Conservation (phyloP, 495 filamentous ascomycete genomes). For the Tuber indicum region DNA sequence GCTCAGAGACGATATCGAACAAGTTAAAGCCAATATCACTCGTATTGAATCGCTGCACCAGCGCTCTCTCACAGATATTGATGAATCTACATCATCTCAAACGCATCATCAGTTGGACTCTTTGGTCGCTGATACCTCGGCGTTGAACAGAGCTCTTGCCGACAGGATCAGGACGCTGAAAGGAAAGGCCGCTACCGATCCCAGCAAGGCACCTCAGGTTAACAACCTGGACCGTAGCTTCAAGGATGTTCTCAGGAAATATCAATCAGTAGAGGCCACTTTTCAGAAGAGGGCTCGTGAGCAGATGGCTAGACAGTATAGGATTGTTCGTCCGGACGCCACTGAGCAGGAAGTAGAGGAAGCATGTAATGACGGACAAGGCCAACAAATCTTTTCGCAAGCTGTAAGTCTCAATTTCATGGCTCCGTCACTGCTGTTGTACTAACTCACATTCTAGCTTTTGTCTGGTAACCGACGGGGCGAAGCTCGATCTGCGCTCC, state of each 20-base stretch:
- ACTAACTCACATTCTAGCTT: constrained; percentile 43
- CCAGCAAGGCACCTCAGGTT: constrained; percentile 68
- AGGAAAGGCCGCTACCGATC: constrained; percentile 63
- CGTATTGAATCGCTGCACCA: constrained; percentile 55
- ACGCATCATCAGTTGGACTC: constrained; percentile 55
- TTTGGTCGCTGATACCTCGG: constrained; percentile 66
- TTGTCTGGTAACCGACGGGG: constrained; percentile 64
- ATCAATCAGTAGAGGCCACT: constrained; percentile 66
- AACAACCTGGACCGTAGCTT: constrained; percentile 70
- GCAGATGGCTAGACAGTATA: constrained; percentile 79
- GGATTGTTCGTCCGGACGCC: constrained; percentile 80
- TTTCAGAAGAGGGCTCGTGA: constrained; percentile 71
- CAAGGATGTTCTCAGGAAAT: constrained; percentile 68
- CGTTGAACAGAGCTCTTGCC: constrained; percentile 65
- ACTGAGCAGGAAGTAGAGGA: constrained; percentile 71
- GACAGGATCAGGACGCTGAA: constrained; percentile 72
- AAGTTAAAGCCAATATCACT: constrained; percentile 60
- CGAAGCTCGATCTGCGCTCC: constrained; percentile 68
- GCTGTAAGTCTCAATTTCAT: constrained; percentile 52
- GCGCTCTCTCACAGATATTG: constrained; percentile 54
- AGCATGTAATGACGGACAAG: constrained; percentile 63
- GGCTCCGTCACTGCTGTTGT: constrained; percentile 15
- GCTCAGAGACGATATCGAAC: constrained; percentile 68
- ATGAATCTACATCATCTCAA: constrained; percentile 48
- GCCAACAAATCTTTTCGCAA: constrained; percentile 72